A percentile compares a stretch with the other conserved stretches of the same genome.
Evolutionary conservation across 192 early-diverging fungal species (phyloP).

Genomic region (Rhizophagus sp.): DNA sequence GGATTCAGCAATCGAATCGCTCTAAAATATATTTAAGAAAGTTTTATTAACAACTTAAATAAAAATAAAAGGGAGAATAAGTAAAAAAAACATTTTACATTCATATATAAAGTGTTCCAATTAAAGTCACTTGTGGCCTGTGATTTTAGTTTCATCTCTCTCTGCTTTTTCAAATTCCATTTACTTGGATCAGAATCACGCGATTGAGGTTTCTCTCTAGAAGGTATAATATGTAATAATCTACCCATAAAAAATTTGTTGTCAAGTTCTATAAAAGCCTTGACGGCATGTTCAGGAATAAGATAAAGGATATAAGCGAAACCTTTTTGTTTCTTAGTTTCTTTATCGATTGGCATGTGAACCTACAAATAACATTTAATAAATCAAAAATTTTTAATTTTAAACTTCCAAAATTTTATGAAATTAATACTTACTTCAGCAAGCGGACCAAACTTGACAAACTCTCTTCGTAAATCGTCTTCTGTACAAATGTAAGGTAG

Average conservation of each 20-base stretch:
- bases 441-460: slow-evolving; percentile 87
- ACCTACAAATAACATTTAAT: slow-evolving; percentile 44
- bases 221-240: slow-evolving; percentile 85
- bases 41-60: slow-evolving; percentile 3
- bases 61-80: not conserved
- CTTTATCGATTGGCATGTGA: slow-evolving; percentile 92
- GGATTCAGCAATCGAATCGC: slow-evolving; percentile 92
- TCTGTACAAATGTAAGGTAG: slow-evolving; percentile 88
- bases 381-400: not conserved
- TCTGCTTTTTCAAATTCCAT: slow-evolving; percentile 76
- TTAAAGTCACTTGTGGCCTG: slow-evolving; percentile 82
- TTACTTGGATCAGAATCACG: slow-evolving; percentile 46
- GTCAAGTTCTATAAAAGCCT: slow-evolving; percentile 81
- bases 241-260: slow-evolving; percentile 90
- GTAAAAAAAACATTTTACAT: slow-evolving; percentile 51
- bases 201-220: slow-evolving; percentile 78
- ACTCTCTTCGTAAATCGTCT: slow-evolving; percentile 80
- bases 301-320: slow-evolving; percentile 89
- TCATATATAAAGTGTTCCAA: slow-evolving; percentile 98
- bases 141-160: slow-evolving; percentile 78
- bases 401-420: not conserved
- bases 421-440: slow-evolving; percentile 63
- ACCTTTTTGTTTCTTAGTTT: slow-evolving; percentile 92
- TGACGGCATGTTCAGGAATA: slow-evolving; percentile 91
- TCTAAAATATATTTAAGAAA: slow-evolving; percentile 44